These are phyloP conservation scores for Erodium chrysanthum DNA, from an alignment of 441 rosid genomes.

Conservation along the genomic window DNA sequence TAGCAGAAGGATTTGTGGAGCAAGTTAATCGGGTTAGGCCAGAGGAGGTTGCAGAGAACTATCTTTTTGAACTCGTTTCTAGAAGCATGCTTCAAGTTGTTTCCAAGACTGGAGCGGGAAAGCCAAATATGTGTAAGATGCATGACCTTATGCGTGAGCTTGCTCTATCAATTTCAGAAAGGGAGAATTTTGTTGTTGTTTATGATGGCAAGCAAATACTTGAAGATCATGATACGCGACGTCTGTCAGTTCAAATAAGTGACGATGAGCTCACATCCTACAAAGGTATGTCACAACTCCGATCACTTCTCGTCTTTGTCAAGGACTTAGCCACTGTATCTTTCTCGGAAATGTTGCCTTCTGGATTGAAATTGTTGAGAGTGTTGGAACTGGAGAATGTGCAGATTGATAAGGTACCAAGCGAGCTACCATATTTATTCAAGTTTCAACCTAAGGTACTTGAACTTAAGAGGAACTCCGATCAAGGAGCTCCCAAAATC, in stretches of 20 bases:
- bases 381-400: slow-evolving; percentile 16
- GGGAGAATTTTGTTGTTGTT: slow-evolving; percentile 23
- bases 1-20: slow-evolving; percentile 30
- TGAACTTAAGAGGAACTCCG: slow-evolving; percentile 2
- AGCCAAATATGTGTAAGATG: slow-evolving; percentile 30
- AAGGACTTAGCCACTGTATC: slow-evolving; percentile 2
- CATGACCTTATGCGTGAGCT: slow-evolving; percentile 30
- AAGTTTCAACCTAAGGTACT: slow-evolving; percentile 12
- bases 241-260: slow-evolving; percentile 22
- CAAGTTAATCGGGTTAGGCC: slow-evolving; percentile 16
- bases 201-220: slow-evolving; percentile 11
- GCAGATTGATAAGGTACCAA: slow-evolving; percentile 1
- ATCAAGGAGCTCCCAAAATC: slow-evolving; percentile 16
- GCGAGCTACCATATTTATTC: neutral
- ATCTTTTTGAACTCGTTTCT: slow-evolving; percentile 26
- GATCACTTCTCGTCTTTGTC: slow-evolving; percentile 25
- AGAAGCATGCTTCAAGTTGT: slow-evolving; percentile 32
- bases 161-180: slow-evolving; percentile 27
- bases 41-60: slow-evolving; percentile 30
- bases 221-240: slow-evolving; percentile 17
- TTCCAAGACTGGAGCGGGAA: slow-evolving; percentile 22
- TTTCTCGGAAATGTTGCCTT: neutral
- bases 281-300: slow-evolving; percentile 19
- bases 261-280: slow-evolving; percentile 6
- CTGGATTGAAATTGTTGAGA: neutral